Base-by-base conservation (phyloP, 345 rosid species). In the Citropsis articulata region DNA sequence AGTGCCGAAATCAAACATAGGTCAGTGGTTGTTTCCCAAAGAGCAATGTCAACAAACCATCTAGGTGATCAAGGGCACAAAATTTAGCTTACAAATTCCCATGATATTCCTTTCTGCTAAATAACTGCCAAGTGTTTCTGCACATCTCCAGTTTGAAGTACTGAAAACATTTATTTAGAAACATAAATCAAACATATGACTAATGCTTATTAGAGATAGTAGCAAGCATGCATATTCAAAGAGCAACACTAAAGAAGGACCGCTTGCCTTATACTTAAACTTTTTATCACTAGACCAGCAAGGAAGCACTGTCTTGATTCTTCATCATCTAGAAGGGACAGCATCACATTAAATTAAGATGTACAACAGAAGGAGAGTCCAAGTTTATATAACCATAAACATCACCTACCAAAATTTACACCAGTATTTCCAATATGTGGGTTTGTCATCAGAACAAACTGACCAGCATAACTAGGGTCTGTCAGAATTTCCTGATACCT, bases 371-470 rank as follows among this genome's bases (percentile, higher is more conserved):
- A 62, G 7, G 18, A 36, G 53, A 14, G 16, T 2, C 24, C 1
- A 40, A 33, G 65, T 16, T 31, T 28, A 33, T 16, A 8, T 4
- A 72, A 35, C 27, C 30, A 71, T 45, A 7, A 73, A 12, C 16
- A 65, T 56, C 48, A 84, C 92, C 73, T 67, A 93, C 98, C 98
- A 50, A 86, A 88, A 87, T 97, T 97, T 59, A 97, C 92, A 72
- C 98, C 98, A 22, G 99, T 97, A 83, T 97, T 94, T 83, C 99
- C 98, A 77, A 93, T 97, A 79, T 93, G 98, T 5, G 98, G 99
- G 85, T 91, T 93, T 48, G 99, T 97, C 99, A 93, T 97, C 78
- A 97, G 75, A 78, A 94, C 99, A 90, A 94, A 97, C 84, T 97
- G 98, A 4, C 98, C 98, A 1, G 97, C 97, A 75, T 94, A 94